Base-by-base conservation (phyloP, 441 rosid genomes). In the Flueggea neowawraea region DNA sequence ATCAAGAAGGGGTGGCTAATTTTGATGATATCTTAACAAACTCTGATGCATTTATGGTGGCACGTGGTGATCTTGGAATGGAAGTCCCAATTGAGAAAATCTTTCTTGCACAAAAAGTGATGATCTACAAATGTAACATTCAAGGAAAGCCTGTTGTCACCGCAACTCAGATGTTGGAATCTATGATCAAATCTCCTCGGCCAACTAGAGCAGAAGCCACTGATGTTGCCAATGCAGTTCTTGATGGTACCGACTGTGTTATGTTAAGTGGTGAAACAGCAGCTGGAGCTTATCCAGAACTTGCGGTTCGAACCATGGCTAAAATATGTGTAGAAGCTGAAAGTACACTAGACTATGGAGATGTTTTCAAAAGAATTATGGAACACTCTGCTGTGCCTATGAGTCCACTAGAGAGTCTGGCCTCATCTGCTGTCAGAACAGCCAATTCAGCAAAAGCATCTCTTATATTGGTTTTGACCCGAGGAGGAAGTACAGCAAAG, bases 131-230 rank as follows among this genome's bases (percentile, higher is more conserved):
- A 73, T 89, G 95, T 67, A 94, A 90, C 75, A 84, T 87, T 69
- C 91, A 85, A 62, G 98, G 98, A 14, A 94, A 94, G 53, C 97
- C 98, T 0, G 98, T 94, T 59, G 98, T 94, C 44, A 90, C 98
- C 16, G 98, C 98, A 5, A 94, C 98, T 55, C 98, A 94, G 76
- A 94, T 94, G 98, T 76, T 94, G 66, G 98, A 94, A 70, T 94
- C 97, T 54, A 94, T 94, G 98, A 94, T 90, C 74, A 94, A 94
- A 69, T 89, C 97, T 43, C 98, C 98, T 3, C 79, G 97, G 14
- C 98, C 98, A 55, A 94, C 97, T 31, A 82, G 98, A 75, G 98
- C 98, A 0, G 98, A 90, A 78, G 98, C 97, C 41, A 93, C 98
- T 4, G 98, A 93, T 66, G 98, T 93, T 44, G 98, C 98, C 59